phyloP scores from a whole-genome alignment of 495 filamentous ascomycete genomes.

The Thermothielavioides terrestris region DNA sequence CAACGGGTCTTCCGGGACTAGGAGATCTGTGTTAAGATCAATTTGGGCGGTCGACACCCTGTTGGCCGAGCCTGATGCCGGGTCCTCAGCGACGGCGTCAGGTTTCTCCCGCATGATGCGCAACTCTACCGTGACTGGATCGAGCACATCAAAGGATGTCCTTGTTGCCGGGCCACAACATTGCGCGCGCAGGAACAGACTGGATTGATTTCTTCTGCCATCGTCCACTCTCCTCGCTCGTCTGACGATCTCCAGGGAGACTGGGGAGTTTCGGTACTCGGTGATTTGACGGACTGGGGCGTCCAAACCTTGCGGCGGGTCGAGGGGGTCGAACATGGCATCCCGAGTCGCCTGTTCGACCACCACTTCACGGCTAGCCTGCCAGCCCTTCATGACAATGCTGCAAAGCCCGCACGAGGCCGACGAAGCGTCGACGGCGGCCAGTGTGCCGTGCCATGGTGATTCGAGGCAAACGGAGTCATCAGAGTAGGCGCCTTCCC shows the following conservation, averaged over 20 bases:
- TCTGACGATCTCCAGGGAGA: slow-evolving; percentile 1
- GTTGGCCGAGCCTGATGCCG: not conserved
- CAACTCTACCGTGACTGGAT: slow-evolving; percentile 3
- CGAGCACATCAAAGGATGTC: slow-evolving; percentile 5
- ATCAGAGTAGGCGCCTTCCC: not conserved
- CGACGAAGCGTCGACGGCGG: slow-evolving; percentile 11
- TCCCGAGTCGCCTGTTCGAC: not conserved
- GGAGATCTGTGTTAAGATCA: not conserved
- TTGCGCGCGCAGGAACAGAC: slow-evolving; percentile 1
- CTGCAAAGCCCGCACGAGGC: slow-evolving; percentile 11
- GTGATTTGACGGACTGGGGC: slow-evolving; percentile 9
- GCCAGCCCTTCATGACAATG: slow-evolving; percentile 13
- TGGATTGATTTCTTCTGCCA: not conserved
- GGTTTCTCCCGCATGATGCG: not conserved
- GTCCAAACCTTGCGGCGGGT: slow-evolving; percentile 13
- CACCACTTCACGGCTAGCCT: slow-evolving; percentile 6
- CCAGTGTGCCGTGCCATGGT: slow-evolving; percentile 6
- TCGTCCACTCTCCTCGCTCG: not conserved
- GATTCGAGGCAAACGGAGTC: not conserved
- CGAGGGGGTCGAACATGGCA: slow-evolving; percentile 5
- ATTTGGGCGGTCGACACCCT: not conserved
- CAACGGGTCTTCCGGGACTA: slow-evolving; percentile 5
- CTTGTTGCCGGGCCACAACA: not conserved
- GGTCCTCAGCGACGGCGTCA: not conserved
- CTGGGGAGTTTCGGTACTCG: slow-evolving; percentile 5